These are phyloP conservation scores for Scenedesmus sp. DNA, from an alignment of 163 green algal species.

Conservation along the genomic window DNA sequence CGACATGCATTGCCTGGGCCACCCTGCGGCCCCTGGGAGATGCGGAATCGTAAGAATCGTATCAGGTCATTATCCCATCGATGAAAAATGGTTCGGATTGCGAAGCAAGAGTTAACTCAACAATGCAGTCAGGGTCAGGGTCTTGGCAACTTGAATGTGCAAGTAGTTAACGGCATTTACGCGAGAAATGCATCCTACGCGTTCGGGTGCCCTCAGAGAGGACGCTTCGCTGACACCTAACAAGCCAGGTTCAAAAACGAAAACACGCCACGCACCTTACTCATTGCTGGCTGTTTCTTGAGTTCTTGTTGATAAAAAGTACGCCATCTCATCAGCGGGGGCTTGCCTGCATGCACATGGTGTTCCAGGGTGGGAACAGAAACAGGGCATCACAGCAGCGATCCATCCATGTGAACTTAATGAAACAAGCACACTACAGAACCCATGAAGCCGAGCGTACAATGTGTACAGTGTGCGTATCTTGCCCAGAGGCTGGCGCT, in stretches of 20 bases:
- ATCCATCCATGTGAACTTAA: not conserved
- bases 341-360: constrained; percentile 42
- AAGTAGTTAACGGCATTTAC: not conserved
- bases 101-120: not conserved
- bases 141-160: not conserved
- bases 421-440: not conserved
- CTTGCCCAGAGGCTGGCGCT: too few species aligned
- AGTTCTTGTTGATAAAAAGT: constrained; percentile 32
- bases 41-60: not conserved
- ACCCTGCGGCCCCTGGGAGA: not conserved
- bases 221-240: not conserved
- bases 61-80: not conserved
- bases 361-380: not conserved
- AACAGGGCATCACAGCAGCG: not conserved
- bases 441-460: too few species aligned
- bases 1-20: constrained; percentile 42
- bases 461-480: too few species aligned
- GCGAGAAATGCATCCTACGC: not conserved
- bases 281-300: not conserved
- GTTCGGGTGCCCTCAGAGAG: not conserved
- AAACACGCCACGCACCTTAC: not conserved
- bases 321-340: constrained; percentile 48
- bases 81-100: not conserved
- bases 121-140: not conserved
- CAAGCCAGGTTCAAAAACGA: not conserved